A percentile compares a stretch with the other conserved stretches of the same genome.
phyloP scores from a whole-genome alignment of 129 eudicot genomes.

The Centella asiatica region DNA sequence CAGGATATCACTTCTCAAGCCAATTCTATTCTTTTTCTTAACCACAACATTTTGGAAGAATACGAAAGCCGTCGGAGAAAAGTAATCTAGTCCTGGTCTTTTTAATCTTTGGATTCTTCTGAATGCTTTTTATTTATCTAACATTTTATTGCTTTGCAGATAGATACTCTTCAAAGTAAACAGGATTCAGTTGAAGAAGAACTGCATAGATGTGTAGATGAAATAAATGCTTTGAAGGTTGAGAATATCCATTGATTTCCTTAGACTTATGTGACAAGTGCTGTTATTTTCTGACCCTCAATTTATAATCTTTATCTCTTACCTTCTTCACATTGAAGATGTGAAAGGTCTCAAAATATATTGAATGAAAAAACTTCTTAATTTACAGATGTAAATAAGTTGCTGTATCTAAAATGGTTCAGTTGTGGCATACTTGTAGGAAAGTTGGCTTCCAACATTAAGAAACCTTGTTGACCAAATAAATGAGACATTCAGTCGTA shows the following conservation, averaged over 20 bases:
- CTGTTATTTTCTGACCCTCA: neutral
- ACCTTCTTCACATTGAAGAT: neutral
- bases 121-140: conserved; percentile 3
- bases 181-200: conserved; percentile 60
- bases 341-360: neutral
- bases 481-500: conserved; percentile 74
- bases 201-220: conserved; percentile 30
- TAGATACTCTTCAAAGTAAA: conserved; percentile 47
- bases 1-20: conserved; percentile 75
- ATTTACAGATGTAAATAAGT: neutral
- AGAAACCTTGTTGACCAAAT: conserved; percentile 73
- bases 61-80: conserved; percentile 73
- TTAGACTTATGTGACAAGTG: neutral
- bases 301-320: no score
- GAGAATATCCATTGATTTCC: conserved; percentile 5
- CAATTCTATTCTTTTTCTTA: conserved; percentile 61
- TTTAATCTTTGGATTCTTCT: neutral
- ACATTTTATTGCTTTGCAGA: conserved; percentile 35
- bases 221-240: conserved; percentile 66
- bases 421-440: conserved; percentile 40
- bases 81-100: conserved; percentile 21
- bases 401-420: conserved; percentile 1
- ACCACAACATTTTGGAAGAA: conserved; percentile 72
- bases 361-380: neutral
- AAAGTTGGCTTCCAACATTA: conserved; percentile 84